Evolutionary conservation across 805 yeast species (phyloP), one percentile per base, ranked within the genome.

Genomic region (Groenewaldozyma tartarivorans): DNA sequence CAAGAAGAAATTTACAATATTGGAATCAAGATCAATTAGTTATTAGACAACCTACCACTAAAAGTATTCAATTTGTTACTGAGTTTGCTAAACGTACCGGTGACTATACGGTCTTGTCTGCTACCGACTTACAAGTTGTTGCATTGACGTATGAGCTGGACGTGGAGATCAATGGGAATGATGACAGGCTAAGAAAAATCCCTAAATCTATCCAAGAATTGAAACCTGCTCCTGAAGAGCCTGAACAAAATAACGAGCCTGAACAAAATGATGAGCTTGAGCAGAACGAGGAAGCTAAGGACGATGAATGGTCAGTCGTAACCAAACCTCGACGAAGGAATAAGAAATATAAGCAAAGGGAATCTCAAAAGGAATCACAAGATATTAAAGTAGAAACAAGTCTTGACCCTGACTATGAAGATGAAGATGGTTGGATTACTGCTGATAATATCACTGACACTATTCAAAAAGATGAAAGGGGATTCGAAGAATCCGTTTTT

Each of bases 71-170:
- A 45, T 72, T 71, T 45, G 94, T 87, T 6, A 64, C 73, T 4
- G 77, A 72, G 3, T 90, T 92, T 63, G 80, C 97, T 9, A 80
- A 74, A 53, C 65, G 81, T 37, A 88, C 97, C 1, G 99, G 99
- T 58, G 99, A 92, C 66, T 82, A 69, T 49, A 66, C 82, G 3
- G 98, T 90, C 3, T 69, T 92, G 42, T 84, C 95, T 49, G 74
- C 79, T 30, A 88, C 94, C 48, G 99, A 92, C 80, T 66, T 92
- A 29, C 96, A 88, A 55, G 81, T 92, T 42, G 70, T 94, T 45
- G 97, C 99, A 0, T 69, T 92, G 50, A 77, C 95, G 1, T 88
- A 86, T 56, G 96, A 92, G 57, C 61, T 92, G 38, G 95, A 88
- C 48, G 67, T 69, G 41, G 90, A 85, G 57, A 50, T 69, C 42